Evolutionary conservation across 306 rosid genomes (phyloP).

Genomic region (Castanea crenata): DNA sequence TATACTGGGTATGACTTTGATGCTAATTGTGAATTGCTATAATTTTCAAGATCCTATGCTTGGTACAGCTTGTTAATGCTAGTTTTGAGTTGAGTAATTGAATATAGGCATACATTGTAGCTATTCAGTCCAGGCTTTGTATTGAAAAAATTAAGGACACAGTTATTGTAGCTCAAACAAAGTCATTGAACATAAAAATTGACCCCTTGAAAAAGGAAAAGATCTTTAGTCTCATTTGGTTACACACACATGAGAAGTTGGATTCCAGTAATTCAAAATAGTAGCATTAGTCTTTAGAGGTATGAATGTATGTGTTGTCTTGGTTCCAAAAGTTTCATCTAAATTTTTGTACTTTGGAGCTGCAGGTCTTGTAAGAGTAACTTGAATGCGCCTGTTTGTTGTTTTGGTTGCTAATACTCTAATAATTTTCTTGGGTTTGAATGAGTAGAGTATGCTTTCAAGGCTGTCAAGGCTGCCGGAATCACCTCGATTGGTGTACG

Average conservation of each 20-base stretch:
- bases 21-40: no score
- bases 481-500: slow-evolving; percentile 91
- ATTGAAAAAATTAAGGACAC: not conserved
- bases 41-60: no score
- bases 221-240: not conserved
- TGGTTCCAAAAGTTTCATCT: not conserved
- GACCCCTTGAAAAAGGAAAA: not conserved
- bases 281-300: not conserved
- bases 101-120: not conserved
- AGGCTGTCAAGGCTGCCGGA: slow-evolving; percentile 97
- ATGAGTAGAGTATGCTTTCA: slow-evolving; percentile 85
- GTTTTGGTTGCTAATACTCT: slow-evolving; percentile 1
- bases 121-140: not conserved
- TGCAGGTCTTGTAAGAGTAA: not conserved
- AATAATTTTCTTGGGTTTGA: slow-evolving; percentile 28
- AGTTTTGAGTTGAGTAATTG: no score
- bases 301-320: not conserved
- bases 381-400: not conserved
- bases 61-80: no score
- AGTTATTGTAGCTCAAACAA: not conserved
- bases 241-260: not conserved
- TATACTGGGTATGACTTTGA: no score
- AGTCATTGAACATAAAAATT: not conserved
- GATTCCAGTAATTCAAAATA: not conserved
- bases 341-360: not conserved